Conservation (phyloP, 1,139 yeast genomes). For the Hansenula sp. region DNA sequence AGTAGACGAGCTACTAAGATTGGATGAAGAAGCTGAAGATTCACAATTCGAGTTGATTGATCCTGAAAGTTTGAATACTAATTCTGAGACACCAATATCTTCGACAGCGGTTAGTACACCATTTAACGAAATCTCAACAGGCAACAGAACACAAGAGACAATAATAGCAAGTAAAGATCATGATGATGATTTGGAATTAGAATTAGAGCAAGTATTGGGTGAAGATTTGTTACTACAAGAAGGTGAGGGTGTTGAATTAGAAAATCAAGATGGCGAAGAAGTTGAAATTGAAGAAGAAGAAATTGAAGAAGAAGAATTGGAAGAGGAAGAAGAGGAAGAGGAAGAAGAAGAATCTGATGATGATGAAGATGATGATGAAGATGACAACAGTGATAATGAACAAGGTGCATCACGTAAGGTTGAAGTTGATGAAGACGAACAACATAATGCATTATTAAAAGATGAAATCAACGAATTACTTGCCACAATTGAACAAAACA, state of each 20-base stretch:
- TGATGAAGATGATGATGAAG: constrained; percentile 52
- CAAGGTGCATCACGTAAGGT: constrained; percentile 27
- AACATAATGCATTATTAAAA: constrained; percentile 70
- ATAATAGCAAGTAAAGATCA: constrained; percentile 8
- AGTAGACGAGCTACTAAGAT: constrained; percentile 69
- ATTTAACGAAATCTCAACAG: constrained; percentile 22
- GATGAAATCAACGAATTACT: constrained; percentile 88
- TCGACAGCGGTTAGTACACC: constrained; percentile 1
- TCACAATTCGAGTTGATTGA: constrained; percentile 75
- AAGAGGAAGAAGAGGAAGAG: constrained; percentile 40
- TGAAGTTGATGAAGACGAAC: constrained; percentile 37
- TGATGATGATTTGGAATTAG: constrained; percentile 34
- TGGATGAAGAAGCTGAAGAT: constrained; percentile 83
- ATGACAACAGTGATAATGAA: constrained; percentile 40
- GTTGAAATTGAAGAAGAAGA: background rate
- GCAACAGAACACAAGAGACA: constrained; percentile 2
- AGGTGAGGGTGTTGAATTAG: constrained; percentile 12
- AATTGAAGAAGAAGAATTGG: constrained; percentile 29
- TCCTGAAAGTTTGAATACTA: constrained; percentile 12
- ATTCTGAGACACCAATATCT: constrained; percentile 4
- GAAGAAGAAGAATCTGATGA: constrained; percentile 52
- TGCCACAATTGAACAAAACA: constrained; percentile 71
- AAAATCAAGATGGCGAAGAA: constrained; percentile 11
- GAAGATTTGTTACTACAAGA: constrained; percentile 29
- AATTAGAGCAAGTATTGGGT: constrained; percentile 33